phyloP scores from a whole-genome alignment of 2,329 filamentous ascomycete species.

The Apiospora hydei region DNA sequence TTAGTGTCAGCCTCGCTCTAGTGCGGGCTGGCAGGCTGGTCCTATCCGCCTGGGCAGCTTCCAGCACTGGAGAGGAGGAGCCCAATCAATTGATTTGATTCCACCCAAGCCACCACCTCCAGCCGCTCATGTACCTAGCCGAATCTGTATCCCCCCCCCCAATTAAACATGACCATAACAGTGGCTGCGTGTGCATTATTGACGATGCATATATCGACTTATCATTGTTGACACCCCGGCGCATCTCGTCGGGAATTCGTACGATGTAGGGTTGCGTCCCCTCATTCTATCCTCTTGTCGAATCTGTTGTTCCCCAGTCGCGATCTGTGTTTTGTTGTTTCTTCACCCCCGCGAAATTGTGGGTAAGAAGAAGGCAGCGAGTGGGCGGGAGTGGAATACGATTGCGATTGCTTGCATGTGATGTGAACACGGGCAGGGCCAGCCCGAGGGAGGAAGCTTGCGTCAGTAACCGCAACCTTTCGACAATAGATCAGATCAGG shows the following conservation, averaged over 20 bases:
- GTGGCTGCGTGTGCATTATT: background rate
- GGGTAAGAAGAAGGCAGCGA: background rate
- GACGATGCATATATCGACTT: constrained; percentile 9
- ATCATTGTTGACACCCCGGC: background rate
- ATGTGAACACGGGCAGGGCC: background rate
- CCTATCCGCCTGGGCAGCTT: background rate
- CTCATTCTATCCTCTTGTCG: background rate
- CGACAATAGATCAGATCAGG: background rate
- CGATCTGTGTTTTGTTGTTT: background rate
- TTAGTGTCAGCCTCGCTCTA: constrained; percentile 22
- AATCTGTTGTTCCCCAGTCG: background rate
- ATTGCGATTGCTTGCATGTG: constrained; percentile 6
- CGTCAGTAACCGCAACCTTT: background rate
- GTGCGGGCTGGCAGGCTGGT: background rate
- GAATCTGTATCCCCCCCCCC: background rate
- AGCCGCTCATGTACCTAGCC: background rate
- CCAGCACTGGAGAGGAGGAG: too few species aligned
- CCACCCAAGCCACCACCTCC: too few species aligned
- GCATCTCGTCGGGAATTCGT: background rate
- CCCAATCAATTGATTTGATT: background rate
- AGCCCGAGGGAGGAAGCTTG: background rate
- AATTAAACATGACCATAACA: background rate
- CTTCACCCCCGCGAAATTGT: background rate
- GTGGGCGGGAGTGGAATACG: background rate
- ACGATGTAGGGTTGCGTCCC: constrained; percentile 1